These are phyloP conservation scores for Solanum lignicaule DNA, from an alignment of 257 asterid species.

Conservation along the genomic window DNA sequence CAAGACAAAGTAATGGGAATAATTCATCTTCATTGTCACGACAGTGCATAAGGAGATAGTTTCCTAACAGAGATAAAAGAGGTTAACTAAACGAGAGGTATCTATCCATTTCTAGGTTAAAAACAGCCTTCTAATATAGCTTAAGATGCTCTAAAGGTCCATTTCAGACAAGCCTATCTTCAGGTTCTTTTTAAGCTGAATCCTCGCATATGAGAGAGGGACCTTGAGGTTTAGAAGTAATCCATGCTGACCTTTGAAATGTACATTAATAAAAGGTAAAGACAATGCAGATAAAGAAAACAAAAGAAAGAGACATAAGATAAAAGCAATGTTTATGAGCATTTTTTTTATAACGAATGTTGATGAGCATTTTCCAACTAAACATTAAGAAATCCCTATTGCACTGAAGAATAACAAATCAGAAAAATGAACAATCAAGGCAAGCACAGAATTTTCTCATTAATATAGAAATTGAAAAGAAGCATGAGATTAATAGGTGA, in stretches of 20 bases:
- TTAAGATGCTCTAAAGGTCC: background rate
- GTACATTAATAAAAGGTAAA: background rate
- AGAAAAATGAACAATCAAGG: background rate
- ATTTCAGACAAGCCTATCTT: background rate
- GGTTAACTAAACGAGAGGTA: background rate
- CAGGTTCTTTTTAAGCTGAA: background rate
- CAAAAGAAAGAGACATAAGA: background rate
- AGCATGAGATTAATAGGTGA: background rate
- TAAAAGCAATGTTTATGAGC: background rate
- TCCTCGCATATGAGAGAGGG: background rate
- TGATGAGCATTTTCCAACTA: background rate
- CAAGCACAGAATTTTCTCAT: background rate
- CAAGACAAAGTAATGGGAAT: background rate
- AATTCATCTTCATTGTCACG: background rate
- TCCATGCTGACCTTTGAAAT: background rate
- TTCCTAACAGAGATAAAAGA: background rate
- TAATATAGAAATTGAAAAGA: background rate
- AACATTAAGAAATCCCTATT: background rate
- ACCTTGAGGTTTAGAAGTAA: background rate
- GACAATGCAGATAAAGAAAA: background rate
- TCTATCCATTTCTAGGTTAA: background rate
- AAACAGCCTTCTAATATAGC: background rate
- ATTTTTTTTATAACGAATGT: background rate
- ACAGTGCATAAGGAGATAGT: background rate
- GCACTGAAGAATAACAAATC: background rate